Conservation (phyloP, 148 eudicot species). For the Camellia granthamiana region DNA sequence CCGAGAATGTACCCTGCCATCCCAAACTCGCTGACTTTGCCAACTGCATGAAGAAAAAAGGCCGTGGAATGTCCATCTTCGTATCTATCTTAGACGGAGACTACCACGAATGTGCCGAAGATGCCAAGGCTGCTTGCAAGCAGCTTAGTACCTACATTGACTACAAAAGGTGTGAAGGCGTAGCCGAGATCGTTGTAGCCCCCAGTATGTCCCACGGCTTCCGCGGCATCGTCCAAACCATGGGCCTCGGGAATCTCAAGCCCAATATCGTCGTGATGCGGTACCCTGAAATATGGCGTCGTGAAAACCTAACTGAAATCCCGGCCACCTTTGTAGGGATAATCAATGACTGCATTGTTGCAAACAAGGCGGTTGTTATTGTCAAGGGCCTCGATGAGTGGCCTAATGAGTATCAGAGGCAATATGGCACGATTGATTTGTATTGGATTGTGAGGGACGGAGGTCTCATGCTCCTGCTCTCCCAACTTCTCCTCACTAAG, state of each 20-base stretch:
- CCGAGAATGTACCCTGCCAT: conserved; percentile 97
- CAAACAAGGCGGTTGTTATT: conserved; percentile 95
- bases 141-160: conserved; percentile 81
- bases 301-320: conserved; percentile 83
- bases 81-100: conserved; percentile 90
- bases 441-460: conserved; percentile 99
- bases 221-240: conserved; percentile 83
- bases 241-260: conserved; percentile 99
- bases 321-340: conserved; percentile 94
- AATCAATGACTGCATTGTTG: conserved; percentile 93
- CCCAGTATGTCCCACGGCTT: conserved; percentile 93
- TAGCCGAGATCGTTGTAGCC: conserved; percentile 93
- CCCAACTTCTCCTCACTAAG: conserved; percentile 91
- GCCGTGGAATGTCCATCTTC: conserved; percentile 96
- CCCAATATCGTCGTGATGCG: conserved; percentile 95
- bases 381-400: conserved; percentile 98
- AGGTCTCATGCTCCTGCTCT: conserved; percentile 96
- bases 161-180: conserved; percentile 95
- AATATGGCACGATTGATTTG: conserved; percentile 90
- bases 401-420: conserved; percentile 93
- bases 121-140: conserved; percentile 80
- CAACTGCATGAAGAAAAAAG: conserved; percentile 97
- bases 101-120: conserved; percentile 89
- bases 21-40: conserved; percentile 99
- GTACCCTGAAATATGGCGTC: conserved; percentile 97